These are phyloP conservation scores for Yamadazyma blattariae DNA, from an alignment of 1,139 yeast species.

Conservation along the genomic window DNA sequence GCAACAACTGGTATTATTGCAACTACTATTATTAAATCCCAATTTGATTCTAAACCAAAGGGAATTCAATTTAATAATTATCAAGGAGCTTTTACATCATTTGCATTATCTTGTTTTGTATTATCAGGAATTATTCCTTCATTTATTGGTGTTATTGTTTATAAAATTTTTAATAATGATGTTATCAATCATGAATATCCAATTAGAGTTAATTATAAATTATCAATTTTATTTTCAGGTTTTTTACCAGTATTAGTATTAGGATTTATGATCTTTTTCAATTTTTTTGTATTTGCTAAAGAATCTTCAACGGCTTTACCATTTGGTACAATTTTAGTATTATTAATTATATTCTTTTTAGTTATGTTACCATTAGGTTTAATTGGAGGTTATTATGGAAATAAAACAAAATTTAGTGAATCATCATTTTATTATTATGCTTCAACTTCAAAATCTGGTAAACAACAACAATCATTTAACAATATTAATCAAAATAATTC, in stretches of 20 bases:
- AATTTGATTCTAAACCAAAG: constrained; percentile 23
- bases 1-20: constrained; percentile 61
- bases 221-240: constrained; percentile 58
- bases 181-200: constrained; percentile 26
- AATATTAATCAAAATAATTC: background rate
- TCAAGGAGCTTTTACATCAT: constrained; percentile 58
- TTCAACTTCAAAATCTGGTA: constrained; percentile 4
- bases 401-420: constrained; percentile 26
- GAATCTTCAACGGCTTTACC: constrained; percentile 79
- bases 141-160: constrained; percentile 61
- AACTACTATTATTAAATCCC: constrained; percentile 52
- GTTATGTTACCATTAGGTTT: constrained; percentile 73
- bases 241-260: constrained; percentile 59
- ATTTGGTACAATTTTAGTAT: constrained; percentile 63
- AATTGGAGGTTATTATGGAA: constrained; percentile 66
- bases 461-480: background rate
- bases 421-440: constrained; percentile 11
- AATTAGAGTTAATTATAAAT: constrained; percentile 13
- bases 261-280: constrained; percentile 52
- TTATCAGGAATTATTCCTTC: constrained; percentile 75
- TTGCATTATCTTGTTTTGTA: constrained; percentile 59
- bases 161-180: constrained; percentile 48
- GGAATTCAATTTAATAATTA: constrained; percentile 46
- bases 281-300: constrained; percentile 72
- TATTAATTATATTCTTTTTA: constrained; percentile 56